These are phyloP conservation scores for Blepharisma stoltei DNA, from an alignment of 73 alveolate genomes.

Conservation along the genomic window DNA sequence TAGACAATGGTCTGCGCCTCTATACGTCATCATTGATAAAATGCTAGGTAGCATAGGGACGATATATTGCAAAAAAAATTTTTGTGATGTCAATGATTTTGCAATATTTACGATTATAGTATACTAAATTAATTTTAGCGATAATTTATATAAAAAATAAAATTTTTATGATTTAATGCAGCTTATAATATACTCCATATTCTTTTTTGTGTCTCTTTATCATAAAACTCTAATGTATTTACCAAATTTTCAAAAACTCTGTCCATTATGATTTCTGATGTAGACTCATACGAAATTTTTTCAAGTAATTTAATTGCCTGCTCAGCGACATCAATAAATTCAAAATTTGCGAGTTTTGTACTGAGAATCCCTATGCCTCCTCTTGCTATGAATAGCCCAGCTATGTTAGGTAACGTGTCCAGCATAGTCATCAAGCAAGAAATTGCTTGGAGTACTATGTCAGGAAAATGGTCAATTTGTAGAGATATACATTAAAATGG, in stretches of 20 bases:
- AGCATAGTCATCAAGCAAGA: slow-evolving; percentile 8
- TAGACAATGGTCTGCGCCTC: background rate
- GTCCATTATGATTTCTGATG: background rate
- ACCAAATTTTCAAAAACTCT: slow-evolving; percentile 19
- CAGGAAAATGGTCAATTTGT: slow-evolving; percentile 11
- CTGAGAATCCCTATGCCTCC: slow-evolving; percentile 17
- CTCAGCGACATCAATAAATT: slow-evolving; percentile 25
- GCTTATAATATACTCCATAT: too few relatives aligned
- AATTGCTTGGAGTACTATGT: slow-evolving; percentile 7
- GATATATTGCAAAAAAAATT: background rate
- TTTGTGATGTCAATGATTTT: background rate
- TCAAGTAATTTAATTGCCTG: slow-evolving; percentile 22
- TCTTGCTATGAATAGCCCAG: background rate
- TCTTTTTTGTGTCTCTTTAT: background rate
- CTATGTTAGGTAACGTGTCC: background rate
- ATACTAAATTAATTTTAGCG: too few relatives aligned
- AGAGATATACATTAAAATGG: too few relatives aligned
- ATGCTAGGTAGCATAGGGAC: background rate
- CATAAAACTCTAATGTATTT: slow-evolving; percentile 16
- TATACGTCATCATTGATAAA: background rate
- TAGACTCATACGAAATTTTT: slow-evolving; percentile 14
- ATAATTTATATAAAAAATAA: too few relatives aligned
- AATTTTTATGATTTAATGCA: too few relatives aligned
- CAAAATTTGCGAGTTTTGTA: slow-evolving; percentile 6
- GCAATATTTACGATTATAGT: slow-evolving; percentile 8